phyloP scores from a whole-genome alignment of 2,329 filamentous ascomycete genomes.

The Dothistroma pini region DNA sequence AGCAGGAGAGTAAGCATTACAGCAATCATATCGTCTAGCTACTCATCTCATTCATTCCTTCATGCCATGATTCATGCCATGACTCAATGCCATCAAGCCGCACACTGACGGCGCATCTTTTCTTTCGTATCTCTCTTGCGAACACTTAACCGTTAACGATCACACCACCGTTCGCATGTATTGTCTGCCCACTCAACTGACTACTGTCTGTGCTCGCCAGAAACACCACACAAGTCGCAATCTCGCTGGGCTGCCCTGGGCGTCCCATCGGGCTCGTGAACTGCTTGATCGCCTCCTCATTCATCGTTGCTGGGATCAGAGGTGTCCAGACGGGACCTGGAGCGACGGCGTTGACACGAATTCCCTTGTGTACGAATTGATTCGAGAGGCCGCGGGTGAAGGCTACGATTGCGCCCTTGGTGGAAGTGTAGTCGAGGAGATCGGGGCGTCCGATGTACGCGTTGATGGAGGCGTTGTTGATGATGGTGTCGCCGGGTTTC shows the following conservation, averaged over 20 bases:
- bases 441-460: constrained; percentile 77
- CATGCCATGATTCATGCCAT: constrained; percentile 2
- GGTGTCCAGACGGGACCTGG: constrained; percentile 79
- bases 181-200: constrained; percentile 68
- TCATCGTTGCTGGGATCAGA: constrained; percentile 71
- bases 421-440: constrained; percentile 76
- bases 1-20: background rate
- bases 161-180: constrained; percentile 61
- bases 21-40: background rate
- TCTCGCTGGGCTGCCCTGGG: constrained; percentile 75
- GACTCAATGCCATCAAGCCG: background rate
- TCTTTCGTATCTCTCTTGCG: background rate
- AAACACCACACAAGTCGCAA: constrained; percentile 78
- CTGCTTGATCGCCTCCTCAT: constrained; percentile 63
- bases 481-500: constrained; percentile 69
- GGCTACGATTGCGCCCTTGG: constrained; percentile 72
- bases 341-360: constrained; percentile 72
- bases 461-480: constrained; percentile 84
- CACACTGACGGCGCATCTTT: background rate
- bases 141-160: constrained; percentile 46
- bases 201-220: constrained; percentile 71
- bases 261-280: constrained; percentile 73
- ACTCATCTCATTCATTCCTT: background rate
- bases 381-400: constrained; percentile 77
- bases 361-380: constrained; percentile 67